Base-by-base conservation (phyloP, 1,284 basidiomycete species). In the Heterobasidion irregulare region DNA sequence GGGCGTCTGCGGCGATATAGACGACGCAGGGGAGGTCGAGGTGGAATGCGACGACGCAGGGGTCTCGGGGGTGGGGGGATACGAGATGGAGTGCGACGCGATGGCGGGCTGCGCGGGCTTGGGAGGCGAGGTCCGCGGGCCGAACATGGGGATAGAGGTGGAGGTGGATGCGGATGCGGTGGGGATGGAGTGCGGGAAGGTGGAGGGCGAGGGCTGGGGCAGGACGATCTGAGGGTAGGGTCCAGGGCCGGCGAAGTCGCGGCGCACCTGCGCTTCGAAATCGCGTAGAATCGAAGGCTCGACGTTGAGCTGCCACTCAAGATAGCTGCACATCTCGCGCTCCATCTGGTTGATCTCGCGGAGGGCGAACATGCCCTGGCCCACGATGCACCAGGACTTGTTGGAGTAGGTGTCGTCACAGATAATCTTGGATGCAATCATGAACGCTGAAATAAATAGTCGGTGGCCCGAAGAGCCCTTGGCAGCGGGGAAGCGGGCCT, bases 401-500 rank as follows among this genome's bases (percentile, higher is more conserved):
- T 97, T 97, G 15, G 91, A 94, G 67, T 95, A 96, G 0, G 94
- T 97, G 68, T 98, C 93, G 75, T 97, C 94, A 72, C 92, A 94
- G 61, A 94, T 91, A 16, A 93, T 89, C 70, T 74, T 75, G 47
- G 65, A 66, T 4, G 67, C 67, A 57, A 80, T 78, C 78, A 80
- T 80, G 62, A 80, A 75, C 8, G 78, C 75, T 12, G 76, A 79
- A 59, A 80, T 75, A 70, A 79, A 80, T 34, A 82, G 70, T 44
- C 78, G 71, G 65, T 80, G 78, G 18, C 77, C 78, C 1, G 74
- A 76, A 15, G 76, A 77, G 26, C 79, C 78, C 44, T 77, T 72
- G 2, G 78, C 79, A 6, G 75, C 72, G 9, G 79, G 79, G 66
- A 79, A 80, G 36, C 76, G 73, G 32, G 70, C 69, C 67, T 82